Percentiles rank a stretch among this genome's conserved stretches.
Evolutionary conservation across 2,329 filamentous ascomycete genomes (phyloP).

Genomic region (Fusarium ramigenum): DNA sequence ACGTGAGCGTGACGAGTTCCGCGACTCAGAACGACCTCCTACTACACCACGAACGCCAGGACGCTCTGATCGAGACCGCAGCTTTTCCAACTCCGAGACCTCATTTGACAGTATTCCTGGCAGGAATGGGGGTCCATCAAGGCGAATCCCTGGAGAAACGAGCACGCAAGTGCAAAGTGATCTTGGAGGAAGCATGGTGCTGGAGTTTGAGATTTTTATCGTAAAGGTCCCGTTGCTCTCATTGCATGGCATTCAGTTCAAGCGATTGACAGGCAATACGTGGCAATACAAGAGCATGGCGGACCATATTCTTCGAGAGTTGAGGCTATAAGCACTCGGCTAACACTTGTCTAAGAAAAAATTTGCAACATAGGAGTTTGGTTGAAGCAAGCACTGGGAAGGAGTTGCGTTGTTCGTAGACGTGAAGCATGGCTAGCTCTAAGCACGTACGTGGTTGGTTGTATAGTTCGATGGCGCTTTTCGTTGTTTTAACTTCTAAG

Average conservation of each 20-base stretch:
- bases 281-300: slow-evolving; percentile 99
- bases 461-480: slow-evolving; percentile 33
- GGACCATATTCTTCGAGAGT: slow-evolving; percentile 88
- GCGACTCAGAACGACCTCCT: slow-evolving; percentile 62
- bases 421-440: slow-evolving; percentile 14
- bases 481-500: slow-evolving; percentile 31
- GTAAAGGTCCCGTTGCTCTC: slow-evolving; percentile 96
- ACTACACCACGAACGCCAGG: slow-evolving; percentile 56
- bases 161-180: slow-evolving; percentile 92
- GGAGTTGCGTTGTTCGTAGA: slow-evolving; percentile 28
- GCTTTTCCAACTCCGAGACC: slow-evolving; percentile 86
- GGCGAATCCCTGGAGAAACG: slow-evolving; percentile 81
- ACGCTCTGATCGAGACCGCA: slow-evolving; percentile 68
- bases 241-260: slow-evolving; percentile 96
- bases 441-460: slow-evolving; percentile 32
- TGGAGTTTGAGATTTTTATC: slow-evolving; percentile 95
- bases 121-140: slow-evolving; percentile 60
- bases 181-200: slow-evolving; percentile 81
- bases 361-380: slow-evolving; percentile 9
- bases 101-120: slow-evolving; percentile 78
- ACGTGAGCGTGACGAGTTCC: slow-evolving; percentile 76
- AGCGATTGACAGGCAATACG: slow-evolving; percentile 92
- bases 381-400: slow-evolving; percentile 11
- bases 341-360: not conserved
- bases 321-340: slow-evolving; percentile 81